These are phyloP conservation scores for Austroboletus festivus DNA, from an alignment of 768 basidiomycete species.

Conservation along the genomic window DNA sequence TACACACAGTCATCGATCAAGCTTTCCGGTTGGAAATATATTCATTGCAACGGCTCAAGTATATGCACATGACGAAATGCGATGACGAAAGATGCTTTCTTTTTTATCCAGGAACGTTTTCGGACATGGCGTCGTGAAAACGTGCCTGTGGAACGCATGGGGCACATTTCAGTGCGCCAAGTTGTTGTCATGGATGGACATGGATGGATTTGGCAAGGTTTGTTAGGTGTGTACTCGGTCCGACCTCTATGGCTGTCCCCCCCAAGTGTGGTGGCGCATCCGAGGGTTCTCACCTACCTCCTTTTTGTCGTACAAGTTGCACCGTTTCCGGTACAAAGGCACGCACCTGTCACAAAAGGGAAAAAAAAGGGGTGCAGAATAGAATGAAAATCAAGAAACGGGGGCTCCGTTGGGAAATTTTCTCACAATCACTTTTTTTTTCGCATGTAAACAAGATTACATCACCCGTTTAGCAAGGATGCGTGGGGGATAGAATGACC, in stretches of 20 bases:
- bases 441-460: no score
- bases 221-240: conserved; percentile 5
- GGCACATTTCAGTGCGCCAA: background rate
- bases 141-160: no score
- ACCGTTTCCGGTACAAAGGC: background rate
- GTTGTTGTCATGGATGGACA: background rate
- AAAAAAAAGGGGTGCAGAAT: background rate
- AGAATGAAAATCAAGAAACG: conserved; percentile 4
- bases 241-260: conserved; percentile 2
- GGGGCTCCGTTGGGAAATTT: background rate
- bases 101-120: conserved; percentile 12
- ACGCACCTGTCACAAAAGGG: conserved; percentile 7
- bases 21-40: conserved; percentile 1
- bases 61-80: conserved; percentile 16
- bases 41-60: no score
- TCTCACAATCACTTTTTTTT: conserved; percentile 22
- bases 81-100: conserved; percentile 7
- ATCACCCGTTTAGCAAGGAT: conserved; percentile 26
- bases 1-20: conserved; percentile 13
- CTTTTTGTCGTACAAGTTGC: background rate
- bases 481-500: conserved; percentile 1
- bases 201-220: background rate
- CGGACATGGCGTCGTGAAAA: background rate
- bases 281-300: background rate
- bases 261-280: background rate